Conservation (phyloP, 345 rosid genomes). For the Lepidium africanum region DNA sequence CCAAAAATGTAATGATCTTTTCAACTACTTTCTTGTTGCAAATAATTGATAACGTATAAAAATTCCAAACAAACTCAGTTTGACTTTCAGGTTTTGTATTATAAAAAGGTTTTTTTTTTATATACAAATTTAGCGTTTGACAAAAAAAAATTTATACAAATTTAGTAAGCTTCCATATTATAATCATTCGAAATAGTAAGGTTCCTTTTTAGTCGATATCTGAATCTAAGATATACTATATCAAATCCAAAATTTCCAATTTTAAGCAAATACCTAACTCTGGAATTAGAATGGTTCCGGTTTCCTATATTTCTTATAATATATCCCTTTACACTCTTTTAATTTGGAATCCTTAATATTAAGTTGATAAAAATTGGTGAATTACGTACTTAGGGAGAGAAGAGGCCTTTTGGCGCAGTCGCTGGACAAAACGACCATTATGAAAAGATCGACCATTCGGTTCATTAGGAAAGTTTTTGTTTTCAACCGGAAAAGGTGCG, state of each 20-base stretch:
- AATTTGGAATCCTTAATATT: not conserved
- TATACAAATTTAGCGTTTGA: no score
- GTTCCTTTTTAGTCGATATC: no score
- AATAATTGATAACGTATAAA: not conserved
- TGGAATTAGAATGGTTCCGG: not conserved
- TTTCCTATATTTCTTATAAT: not conserved
- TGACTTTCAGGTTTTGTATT: not conserved
- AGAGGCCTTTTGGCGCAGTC: conserved; percentile 24
- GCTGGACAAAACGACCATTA: conserved; percentile 30
- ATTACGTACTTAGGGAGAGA: conserved; percentile 24
- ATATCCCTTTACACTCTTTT: not conserved
- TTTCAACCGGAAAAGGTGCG: not conserved
- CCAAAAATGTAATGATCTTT: no score
- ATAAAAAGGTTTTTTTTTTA: no score
- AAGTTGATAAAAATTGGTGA: not conserved
- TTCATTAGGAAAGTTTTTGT: conserved; percentile 17
- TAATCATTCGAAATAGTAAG: no score
- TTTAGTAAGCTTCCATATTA: no score
- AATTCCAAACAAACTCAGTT: not conserved
- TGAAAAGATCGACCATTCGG: conserved; percentile 21
- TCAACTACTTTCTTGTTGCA: not conserved
- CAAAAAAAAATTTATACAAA: no score
- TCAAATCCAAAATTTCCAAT: not conserved
- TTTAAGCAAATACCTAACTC: not conserved
- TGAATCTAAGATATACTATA: no score